Conservation (phyloP, 306 rosid species). For the Morella rubra region DNA sequence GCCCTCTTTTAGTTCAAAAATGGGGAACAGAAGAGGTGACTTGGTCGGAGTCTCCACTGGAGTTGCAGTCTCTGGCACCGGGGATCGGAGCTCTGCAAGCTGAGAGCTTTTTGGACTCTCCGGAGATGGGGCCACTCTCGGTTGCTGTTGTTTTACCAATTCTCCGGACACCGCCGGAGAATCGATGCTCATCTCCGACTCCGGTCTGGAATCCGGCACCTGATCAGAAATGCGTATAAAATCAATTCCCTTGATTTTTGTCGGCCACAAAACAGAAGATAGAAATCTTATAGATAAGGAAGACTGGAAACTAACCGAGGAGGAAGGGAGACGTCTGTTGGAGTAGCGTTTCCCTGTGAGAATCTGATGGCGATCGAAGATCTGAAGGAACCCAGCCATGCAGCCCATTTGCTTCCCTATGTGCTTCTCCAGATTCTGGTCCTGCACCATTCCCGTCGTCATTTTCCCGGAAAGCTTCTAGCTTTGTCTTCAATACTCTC, state of each 20-base stretch:
- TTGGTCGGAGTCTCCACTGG: constrained; percentile 22
- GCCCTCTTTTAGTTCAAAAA: constrained; percentile 75
- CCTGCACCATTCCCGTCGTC: constrained; percentile 62
- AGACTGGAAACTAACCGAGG: constrained; percentile 36
- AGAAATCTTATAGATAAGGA: neutral
- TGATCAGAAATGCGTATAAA: constrained; percentile 13
- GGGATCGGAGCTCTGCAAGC: constrained; percentile 40
- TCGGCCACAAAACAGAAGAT: neutral
- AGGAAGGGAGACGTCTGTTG: constrained; percentile 62
- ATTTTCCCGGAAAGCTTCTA: constrained; percentile 32
- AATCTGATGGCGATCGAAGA: constrained; percentile 84
- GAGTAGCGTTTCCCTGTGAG: constrained; percentile 68
- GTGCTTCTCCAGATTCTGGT: constrained; percentile 39
- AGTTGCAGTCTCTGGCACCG: constrained; percentile 20
- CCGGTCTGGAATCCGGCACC: constrained; percentile 40
- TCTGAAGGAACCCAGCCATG: constrained; percentile 94
- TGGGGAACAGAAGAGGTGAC: constrained; percentile 53
- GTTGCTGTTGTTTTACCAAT: constrained; percentile 29
- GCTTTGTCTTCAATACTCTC: too few relatives aligned
- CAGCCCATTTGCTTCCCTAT: constrained; percentile 92
- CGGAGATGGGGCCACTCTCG: constrained; percentile 45
- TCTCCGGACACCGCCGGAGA: constrained; percentile 37
- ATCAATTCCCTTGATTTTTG: neutral
- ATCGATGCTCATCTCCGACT: constrained; percentile 23
- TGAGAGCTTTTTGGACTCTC: constrained; percentile 38